Conservation (phyloP, 495 filamentous ascomycete genomes). For the Trichoderma gamsii region DNA sequence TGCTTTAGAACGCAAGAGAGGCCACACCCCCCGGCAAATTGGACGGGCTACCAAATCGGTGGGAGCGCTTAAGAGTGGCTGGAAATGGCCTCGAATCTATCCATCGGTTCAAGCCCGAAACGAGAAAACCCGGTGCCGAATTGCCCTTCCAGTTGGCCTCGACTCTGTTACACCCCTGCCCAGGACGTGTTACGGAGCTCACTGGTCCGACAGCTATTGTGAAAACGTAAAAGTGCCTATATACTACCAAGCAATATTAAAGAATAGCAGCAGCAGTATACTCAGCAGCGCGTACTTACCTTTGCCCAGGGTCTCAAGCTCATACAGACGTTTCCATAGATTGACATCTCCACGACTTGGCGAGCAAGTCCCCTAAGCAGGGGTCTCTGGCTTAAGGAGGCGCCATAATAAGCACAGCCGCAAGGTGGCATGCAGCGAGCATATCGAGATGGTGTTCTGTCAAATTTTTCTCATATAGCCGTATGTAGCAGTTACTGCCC, state of each 20-base stretch:
- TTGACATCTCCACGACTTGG: too few species aligned
- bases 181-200: neutral
- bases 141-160: neutral
- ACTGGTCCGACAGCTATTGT: constrained; percentile 4
- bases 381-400: too few species aligned
- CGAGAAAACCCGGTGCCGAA: neutral
- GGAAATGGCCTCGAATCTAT: neutral
- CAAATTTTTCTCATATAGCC: too few species aligned
- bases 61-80: constrained; percentile 9
- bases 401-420: too few species aligned
- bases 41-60: constrained; percentile 13
- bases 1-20: too few species aligned
- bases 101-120: neutral
- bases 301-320: too few species aligned
- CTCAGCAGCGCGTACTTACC: neutral
- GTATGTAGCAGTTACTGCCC: too few species aligned
- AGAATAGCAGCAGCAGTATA: neutral
- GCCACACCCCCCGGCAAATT: neutral
- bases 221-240: neutral
- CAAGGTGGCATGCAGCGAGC: too few species aligned
- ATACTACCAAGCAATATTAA: neutral
- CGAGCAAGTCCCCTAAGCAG: too few species aligned
- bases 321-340: too few species aligned
- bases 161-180: neutral
- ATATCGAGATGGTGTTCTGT: too few species aligned